Conservation (phyloP, 305 asterid species). For the Fraxinus velutina region DNA sequence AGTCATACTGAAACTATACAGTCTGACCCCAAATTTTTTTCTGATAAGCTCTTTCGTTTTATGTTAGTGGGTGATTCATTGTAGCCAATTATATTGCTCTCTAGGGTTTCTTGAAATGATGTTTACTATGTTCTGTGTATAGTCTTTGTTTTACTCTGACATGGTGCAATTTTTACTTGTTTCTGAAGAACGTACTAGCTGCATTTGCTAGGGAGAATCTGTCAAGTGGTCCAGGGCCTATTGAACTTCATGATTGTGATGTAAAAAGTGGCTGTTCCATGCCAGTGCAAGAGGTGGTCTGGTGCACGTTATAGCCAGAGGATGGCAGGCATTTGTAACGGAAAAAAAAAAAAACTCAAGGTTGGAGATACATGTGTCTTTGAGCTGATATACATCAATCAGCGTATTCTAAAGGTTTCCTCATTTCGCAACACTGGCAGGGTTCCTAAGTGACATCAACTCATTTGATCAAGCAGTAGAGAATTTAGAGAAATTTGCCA, state of each 20-base stretch:
- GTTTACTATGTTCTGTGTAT: no score
- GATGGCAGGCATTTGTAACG: constrained; percentile 8
- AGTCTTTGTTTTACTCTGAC: background rate
- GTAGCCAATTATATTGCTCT: background rate
- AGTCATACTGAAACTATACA: constrained; percentile 3
- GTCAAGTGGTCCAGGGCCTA: background rate
- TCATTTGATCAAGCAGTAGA: background rate
- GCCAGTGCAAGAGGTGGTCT: background rate
- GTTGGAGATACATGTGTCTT: constrained; percentile 23
- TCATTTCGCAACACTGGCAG: background rate
- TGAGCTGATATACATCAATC: constrained; percentile 10
- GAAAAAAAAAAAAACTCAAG: background rate
- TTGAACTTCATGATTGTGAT: constrained; percentile 23
- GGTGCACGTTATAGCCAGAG: background rate
- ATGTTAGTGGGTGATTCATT: background rate
- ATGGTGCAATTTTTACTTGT: background rate
- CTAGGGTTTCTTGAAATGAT: background rate
- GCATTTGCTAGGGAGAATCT: constrained; percentile 3
- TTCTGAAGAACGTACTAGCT: constrained; percentile 15
- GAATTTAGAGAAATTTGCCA: background rate
- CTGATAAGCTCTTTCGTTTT: constrained; percentile 20
- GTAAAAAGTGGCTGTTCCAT: constrained; percentile 12
- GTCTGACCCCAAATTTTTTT: no score
- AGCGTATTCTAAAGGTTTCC: constrained; percentile 14
- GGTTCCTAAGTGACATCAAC: background rate